phyloP scores from a whole-genome alignment of 345 rosid species.

The Populus deltoides region DNA sequence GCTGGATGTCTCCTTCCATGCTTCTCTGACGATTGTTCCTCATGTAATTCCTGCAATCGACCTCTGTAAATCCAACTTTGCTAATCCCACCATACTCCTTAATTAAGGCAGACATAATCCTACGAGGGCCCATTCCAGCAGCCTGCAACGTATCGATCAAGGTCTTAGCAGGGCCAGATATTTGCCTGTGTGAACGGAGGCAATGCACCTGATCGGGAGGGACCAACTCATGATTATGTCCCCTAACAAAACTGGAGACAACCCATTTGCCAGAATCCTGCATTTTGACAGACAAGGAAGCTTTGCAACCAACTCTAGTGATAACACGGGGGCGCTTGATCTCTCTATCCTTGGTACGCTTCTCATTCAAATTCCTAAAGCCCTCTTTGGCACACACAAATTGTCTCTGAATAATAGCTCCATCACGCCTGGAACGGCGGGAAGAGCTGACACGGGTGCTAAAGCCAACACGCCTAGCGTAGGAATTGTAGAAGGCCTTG shows the following conservation, averaged over 20 bases:
- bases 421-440: slow-evolving; percentile 61
- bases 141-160: slow-evolving; percentile 62
- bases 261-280: slow-evolving; percentile 64
- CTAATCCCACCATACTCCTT: slow-evolving; percentile 52
- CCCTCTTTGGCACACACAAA: slow-evolving; percentile 72
- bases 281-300: slow-evolving; percentile 54
- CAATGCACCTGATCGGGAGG: slow-evolving; percentile 62
- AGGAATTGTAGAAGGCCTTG: slow-evolving; percentile 61
- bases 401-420: slow-evolving; percentile 63
- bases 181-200: slow-evolving; percentile 55
- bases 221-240: slow-evolving; percentile 56
- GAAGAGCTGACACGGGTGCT: slow-evolving; percentile 63
- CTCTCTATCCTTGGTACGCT: slow-evolving; percentile 58
- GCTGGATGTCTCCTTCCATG: slow-evolving; percentile 42
- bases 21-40: slow-evolving; percentile 48
- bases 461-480: slow-evolving; percentile 58
- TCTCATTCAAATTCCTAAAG: slow-evolving; percentile 55
- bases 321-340: slow-evolving; percentile 57
- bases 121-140: slow-evolving; percentile 62
- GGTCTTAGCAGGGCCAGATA: slow-evolving; percentile 62
- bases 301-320: slow-evolving; percentile 61
- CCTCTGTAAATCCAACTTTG: slow-evolving; percentile 51
- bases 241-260: slow-evolving; percentile 50
- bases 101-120: slow-evolving; percentile 54
- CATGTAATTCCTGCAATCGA: slow-evolving; percentile 52